These are phyloP conservation scores for Solanum medicagineum DNA, from an alignment of 257 asterid species.

Conservation along the genomic window DNA sequence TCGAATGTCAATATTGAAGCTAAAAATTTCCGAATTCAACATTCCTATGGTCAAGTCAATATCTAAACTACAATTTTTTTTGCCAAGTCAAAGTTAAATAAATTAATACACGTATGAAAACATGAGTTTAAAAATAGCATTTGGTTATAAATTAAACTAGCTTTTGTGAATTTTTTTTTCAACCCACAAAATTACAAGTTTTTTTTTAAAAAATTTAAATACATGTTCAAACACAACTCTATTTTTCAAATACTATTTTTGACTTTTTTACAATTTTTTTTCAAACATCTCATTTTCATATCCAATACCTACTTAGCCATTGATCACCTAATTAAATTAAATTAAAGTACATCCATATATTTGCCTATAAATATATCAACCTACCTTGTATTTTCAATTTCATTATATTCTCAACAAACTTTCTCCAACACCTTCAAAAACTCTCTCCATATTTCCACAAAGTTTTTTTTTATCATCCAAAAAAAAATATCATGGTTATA, in stretches of 20 bases:
- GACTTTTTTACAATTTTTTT: not conserved
- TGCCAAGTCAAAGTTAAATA: not conserved
- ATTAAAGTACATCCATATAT: not conserved
- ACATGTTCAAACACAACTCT: not conserved
- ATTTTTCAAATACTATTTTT: not conserved
- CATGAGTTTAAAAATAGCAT: not conserved
- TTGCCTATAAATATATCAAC: not conserved
- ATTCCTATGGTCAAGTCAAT: not conserved
- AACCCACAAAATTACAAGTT: not conserved
- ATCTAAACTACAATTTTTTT: not conserved
- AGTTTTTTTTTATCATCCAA: not conserved
- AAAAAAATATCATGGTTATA: not conserved
- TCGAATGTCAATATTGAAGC: not conserved
- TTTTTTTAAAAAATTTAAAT: not conserved
- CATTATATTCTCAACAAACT: not conserved
- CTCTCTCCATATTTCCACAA: not conserved
- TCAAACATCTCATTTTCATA: not conserved
- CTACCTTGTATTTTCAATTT: not conserved
- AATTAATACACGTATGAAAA: not conserved
- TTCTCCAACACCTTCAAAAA: not conserved
- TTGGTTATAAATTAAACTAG: not conserved
- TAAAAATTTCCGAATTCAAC: not conserved
- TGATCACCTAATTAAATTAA: not conserved
- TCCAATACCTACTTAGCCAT: not conserved
- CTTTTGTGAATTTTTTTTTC: not conserved